Evolutionary conservation across 2,329 filamentous ascomycete genomes (phyloP).

Genomic region (Pseudogymnoascus sp.): DNA sequence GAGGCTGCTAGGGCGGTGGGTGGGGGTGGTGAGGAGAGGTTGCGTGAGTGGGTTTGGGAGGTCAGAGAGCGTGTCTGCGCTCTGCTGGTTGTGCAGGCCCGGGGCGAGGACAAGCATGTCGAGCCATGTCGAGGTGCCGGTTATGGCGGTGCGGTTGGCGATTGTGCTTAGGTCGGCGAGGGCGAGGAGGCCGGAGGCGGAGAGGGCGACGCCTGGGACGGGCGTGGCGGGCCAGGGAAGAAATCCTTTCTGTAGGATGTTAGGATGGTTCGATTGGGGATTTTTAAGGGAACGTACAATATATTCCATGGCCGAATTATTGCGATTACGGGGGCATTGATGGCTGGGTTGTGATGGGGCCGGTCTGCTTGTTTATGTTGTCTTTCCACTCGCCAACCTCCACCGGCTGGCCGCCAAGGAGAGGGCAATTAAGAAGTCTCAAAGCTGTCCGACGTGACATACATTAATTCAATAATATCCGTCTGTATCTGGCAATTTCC

Average conservation of each 20-base stretch:
- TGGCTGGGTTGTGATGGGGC: neutral
- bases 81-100: constrained; percentile 52
- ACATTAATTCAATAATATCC: neutral
- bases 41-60: constrained; percentile 32
- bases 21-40: neutral
- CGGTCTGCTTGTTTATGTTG: neutral
- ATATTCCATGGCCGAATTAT: neutral
- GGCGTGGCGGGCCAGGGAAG: constrained; percentile 35
- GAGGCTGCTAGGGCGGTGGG: constrained; percentile 22
- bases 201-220: constrained; percentile 38
- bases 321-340: neutral
- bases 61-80: constrained; percentile 39
- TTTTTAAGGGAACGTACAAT: neutral
- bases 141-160: constrained; percentile 45
- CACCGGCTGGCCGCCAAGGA: neutral
- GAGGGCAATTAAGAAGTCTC: neutral
- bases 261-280: neutral
- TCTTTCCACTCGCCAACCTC: neutral
- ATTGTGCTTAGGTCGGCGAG: constrained; percentile 51
- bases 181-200: constrained; percentile 46
- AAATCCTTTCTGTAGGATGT: neutral
- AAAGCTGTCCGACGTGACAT: neutral
- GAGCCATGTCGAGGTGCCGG: constrained; percentile 46
- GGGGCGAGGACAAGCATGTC: constrained; percentile 51
- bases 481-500: neutral